Evolutionary conservation across 495 filamentous ascomycete genomes (phyloP).

Genomic region (Penicillium desertorum): DNA sequence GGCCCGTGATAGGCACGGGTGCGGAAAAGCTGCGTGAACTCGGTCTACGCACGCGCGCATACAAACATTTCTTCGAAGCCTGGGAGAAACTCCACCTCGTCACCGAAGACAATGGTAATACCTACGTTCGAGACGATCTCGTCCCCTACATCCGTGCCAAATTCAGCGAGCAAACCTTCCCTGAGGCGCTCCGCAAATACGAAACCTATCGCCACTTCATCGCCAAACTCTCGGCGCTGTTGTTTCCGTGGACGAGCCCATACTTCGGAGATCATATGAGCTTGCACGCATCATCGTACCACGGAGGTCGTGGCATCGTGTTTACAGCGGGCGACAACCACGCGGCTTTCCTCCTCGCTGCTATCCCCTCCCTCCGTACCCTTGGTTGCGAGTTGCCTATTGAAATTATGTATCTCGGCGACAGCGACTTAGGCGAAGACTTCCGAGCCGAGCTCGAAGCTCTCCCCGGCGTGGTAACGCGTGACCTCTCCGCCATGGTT

Average conservation of each 20-base stretch:
- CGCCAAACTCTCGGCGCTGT: neutral
- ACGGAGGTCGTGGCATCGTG: neutral
- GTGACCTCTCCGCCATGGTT: neutral
- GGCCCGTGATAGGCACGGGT: neutral
- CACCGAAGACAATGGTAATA: neutral
- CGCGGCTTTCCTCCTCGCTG: neutral
- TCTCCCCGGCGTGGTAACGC: neutral
- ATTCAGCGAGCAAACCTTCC: neutral
- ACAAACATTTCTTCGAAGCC: neutral
- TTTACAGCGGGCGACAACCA: neutral
- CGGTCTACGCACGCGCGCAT: neutral
- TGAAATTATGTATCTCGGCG: neutral
- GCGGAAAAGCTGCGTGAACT: neutral
- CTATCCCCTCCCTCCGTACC: neutral
- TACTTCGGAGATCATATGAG: neutral
- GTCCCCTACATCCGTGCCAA: neutral
- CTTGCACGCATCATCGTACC: neutral
- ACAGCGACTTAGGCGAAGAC: neutral
- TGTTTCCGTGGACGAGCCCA: neutral
- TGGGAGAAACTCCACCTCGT: neutral
- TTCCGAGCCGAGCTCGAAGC: neutral
- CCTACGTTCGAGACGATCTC: neutral
- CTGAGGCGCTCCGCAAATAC: neutral
- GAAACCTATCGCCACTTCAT: neutral
- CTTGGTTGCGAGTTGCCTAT: neutral